Evolutionary conservation across 768 basidiomycete genomes (phyloP), one percentile per base, ranked within the genome.

Genomic region (Pleurotus ostreatus): DNA sequence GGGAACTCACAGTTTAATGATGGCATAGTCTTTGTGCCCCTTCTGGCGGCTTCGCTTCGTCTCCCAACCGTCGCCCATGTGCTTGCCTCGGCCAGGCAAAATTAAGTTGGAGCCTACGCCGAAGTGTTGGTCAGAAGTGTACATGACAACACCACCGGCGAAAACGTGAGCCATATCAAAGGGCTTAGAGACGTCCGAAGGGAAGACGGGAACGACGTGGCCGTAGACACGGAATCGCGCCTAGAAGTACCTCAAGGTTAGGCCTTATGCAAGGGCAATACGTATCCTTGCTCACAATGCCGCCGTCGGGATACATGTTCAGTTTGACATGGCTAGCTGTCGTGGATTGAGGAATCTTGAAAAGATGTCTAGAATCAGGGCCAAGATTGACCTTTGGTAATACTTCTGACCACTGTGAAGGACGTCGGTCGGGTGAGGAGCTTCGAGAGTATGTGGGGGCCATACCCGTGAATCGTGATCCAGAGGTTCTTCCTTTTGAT

Each of bases 11-110:
- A 99, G 74, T 72, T 87, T 89, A 55, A 96, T 85, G 57, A 98
- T 80, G 4, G 82, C 91, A 91, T 93, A 98, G 63, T 98, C 95
- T 46, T 84, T 90, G 70, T 94, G 94, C 39, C 80, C 92, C 54
- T 80, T 79, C 43, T 73, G 76, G 53, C 92, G 79, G 64, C 89
- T 95, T 59, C 97, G 79, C 68, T 89, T 93, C 2, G 96, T 98
- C 72, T 99, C 97, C 97, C 97, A 99, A 3, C 97, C 97, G 66
- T 97, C 95, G 4, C 94, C 86, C 94, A 99, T 99, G 64, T 96
- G 88, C 66, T 85, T 86, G 23, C 92, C 60, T 69, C 95, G 74
- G 25, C 96, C 96, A 1, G 96, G 95, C 39, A 97, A 75, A 46
- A 98, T 84, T 58, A 99, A 74, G 69, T 99, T 98, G 3, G 86